Evolutionary conservation across 2,329 filamentous ascomycete species (phyloP).

Genomic region (Metarhizium guizhouense): DNA sequence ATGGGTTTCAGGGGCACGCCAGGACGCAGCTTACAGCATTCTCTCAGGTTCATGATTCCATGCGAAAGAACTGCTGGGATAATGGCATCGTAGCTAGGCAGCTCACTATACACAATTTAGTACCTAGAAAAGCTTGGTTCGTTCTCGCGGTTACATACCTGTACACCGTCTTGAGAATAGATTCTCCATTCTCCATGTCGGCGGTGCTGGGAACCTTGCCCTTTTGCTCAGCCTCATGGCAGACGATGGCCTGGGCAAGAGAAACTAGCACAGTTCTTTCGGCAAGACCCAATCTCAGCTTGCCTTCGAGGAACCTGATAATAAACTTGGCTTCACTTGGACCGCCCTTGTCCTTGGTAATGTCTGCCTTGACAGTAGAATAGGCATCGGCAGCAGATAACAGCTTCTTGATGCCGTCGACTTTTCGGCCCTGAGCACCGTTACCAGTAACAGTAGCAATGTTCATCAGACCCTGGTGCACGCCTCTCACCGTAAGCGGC

Average conservation of each 20-base stretch:
- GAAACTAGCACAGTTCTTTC: conserved; percentile 89
- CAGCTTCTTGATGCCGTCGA: conserved; percentile 91
- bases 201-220: conserved; percentile 63
- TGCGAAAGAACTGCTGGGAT: conserved; percentile 82
- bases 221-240: conserved; percentile 67
- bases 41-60: conserved; percentile 72
- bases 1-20: conserved; percentile 96
- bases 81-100: conserved; percentile 92
- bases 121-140: neutral
- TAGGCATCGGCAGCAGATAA: conserved; percentile 81
- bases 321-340: conserved; percentile 93
- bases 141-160: conserved; percentile 42
- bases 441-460: conserved; percentile 83
- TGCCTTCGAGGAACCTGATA: conserved; percentile 87
- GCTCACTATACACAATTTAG: conserved; percentile 50
- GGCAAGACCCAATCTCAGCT: conserved; percentile 81
- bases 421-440: conserved; percentile 82
- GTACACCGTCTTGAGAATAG: conserved; percentile 82
- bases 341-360: conserved; percentile 84
- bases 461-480: conserved; percentile 78
- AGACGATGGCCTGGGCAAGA: conserved; percentile 78
- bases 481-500: conserved; percentile 73
- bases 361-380: conserved; percentile 71
- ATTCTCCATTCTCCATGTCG: conserved; percentile 75
- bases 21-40: conserved; percentile 84